phyloP scores from a whole-genome alignment of 495 filamentous ascomycete genomes.

The Neurospora sp. region DNA sequence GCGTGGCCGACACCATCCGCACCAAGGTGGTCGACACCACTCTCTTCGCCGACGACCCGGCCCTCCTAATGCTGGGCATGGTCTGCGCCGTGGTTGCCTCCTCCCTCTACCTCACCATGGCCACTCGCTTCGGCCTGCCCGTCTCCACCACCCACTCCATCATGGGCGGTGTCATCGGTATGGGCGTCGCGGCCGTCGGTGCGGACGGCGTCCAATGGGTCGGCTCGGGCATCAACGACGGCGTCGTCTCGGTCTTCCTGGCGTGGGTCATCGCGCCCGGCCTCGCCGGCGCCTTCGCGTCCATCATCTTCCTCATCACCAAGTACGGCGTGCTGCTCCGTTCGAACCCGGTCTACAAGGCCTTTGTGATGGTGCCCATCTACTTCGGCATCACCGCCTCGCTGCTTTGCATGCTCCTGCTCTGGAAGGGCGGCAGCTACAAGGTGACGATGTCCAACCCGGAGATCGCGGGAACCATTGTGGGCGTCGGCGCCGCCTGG shows the following conservation, averaged over 20 bases:
- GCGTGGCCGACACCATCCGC: slow-evolving; percentile 57
- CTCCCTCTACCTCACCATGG: slow-evolving; percentile 46
- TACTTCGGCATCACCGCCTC: slow-evolving; percentile 52
- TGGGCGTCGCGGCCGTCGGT: slow-evolving; percentile 50
- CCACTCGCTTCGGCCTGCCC: slow-evolving; percentile 43
- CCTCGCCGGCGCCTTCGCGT: slow-evolving; percentile 41
- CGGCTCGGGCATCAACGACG: slow-evolving; percentile 35
- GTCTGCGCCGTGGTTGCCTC: slow-evolving; percentile 53
- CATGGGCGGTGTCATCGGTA: slow-evolving; percentile 51
- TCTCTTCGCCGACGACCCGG: slow-evolving; percentile 40
- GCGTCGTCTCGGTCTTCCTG: slow-evolving; percentile 35
- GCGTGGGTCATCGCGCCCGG: slow-evolving; percentile 55
- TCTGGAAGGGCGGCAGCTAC: slow-evolving; percentile 44
- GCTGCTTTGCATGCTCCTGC: slow-evolving; percentile 54
- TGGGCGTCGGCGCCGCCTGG: slow-evolving; percentile 9
- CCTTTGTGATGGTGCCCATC: slow-evolving; percentile 47
- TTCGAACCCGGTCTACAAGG: slow-evolving; percentile 45
- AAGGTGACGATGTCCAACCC: slow-evolving; percentile 35
- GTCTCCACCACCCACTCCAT: slow-evolving; percentile 59
- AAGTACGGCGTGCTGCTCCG: slow-evolving; percentile 56
- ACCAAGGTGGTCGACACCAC: slow-evolving; percentile 49
- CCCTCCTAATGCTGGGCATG: slow-evolving; percentile 51
- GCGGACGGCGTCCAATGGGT: slow-evolving; percentile 41
- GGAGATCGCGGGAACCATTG: slow-evolving; percentile 6
- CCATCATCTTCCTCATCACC: slow-evolving; percentile 52